Evolutionary conservation across 1,139 yeast species (phyloP).

Genomic region (Suhomyces coccinellae): DNA sequence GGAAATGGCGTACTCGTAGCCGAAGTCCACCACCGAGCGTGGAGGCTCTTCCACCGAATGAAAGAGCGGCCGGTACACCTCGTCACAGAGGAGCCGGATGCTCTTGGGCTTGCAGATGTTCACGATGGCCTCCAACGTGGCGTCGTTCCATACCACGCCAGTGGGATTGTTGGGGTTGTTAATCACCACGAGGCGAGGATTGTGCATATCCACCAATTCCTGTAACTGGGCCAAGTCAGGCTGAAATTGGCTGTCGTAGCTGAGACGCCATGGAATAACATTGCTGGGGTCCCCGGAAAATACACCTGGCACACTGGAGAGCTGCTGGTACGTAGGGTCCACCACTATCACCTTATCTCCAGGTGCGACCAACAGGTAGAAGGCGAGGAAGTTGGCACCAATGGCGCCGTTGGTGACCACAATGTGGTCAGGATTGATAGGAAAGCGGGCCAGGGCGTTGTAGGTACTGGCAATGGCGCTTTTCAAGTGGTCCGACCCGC

Average conservation of each 20-base stretch:
- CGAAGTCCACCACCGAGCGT: constrained; percentile 43
- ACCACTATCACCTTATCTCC: constrained; percentile 53
- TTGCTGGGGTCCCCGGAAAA: constrained; percentile 41
- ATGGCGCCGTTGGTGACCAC: constrained; percentile 59
- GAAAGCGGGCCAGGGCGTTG: constrained; percentile 11
- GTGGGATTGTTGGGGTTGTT: constrained; percentile 61
- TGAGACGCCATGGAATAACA: constrained; percentile 37
- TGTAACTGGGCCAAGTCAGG: constrained; percentile 39
- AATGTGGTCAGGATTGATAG: constrained; percentile 32
- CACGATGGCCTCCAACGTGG: constrained; percentile 35
- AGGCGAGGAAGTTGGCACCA: constrained; percentile 53
- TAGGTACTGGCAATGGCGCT: constrained; percentile 37
- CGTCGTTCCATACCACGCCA: constrained; percentile 46
- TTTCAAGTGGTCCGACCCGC: constrained; percentile 46
- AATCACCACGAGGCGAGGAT: constrained; percentile 48
- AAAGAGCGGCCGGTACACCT: constrained; percentile 57
- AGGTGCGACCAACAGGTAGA: constrained; percentile 47
- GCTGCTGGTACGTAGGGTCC: constrained; percentile 55
- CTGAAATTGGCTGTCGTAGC: constrained; percentile 33
- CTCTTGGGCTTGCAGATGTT: constrained; percentile 34
- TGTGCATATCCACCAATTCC: constrained; percentile 25
- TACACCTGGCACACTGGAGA: constrained; percentile 50
- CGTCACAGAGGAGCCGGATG: constrained; percentile 49
- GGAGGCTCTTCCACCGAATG: constrained; percentile 38
- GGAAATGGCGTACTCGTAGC: constrained; percentile 45